phyloP scores from a whole-genome alignment of 768 basidiomycete species.

The Arthromyces matolae region DNA sequence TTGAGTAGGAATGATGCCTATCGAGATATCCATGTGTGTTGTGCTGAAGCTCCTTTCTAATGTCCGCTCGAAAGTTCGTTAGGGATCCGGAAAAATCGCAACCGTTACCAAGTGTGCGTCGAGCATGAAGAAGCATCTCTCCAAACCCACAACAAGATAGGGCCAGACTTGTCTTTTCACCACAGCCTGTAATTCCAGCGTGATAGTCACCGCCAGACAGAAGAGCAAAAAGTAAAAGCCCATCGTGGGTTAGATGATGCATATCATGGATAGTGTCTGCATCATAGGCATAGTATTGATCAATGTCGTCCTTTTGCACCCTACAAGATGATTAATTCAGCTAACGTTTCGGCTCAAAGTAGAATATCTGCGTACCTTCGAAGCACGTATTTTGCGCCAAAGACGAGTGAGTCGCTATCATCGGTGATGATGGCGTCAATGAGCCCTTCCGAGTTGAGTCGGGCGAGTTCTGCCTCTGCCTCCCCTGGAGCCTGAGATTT shows the following conservation, averaged over 20 bases:
- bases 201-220: too few relatives aligned
- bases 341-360: background rate
- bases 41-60: background rate
- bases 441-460: slow-evolving; percentile 32
- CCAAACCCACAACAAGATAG: too few relatives aligned
- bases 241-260: background rate
- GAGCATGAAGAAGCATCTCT: too few relatives aligned
- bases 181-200: too few relatives aligned
- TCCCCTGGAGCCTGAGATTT: slow-evolving; percentile 38
- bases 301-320: background rate
- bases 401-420: slow-evolving; percentile 45
- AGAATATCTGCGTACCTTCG: slow-evolving; percentile 30
- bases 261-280: background rate
- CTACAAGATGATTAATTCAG: background rate
- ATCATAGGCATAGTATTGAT: background rate
- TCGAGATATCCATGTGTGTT: background rate
- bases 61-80: background rate
- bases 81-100: background rate
- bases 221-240: too few relatives aligned
- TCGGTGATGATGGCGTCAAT: slow-evolving; percentile 48
- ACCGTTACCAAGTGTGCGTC: too few relatives aligned
- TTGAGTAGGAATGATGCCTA: background rate
- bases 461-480: slow-evolving; percentile 47
- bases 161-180: too few relatives aligned
- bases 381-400: slow-evolving; percentile 40